These are phyloP conservation scores for Rhodotorula kratochvilovae DNA, from an alignment of 768 basidiomycete genomes.

Conservation along the genomic window DNA sequence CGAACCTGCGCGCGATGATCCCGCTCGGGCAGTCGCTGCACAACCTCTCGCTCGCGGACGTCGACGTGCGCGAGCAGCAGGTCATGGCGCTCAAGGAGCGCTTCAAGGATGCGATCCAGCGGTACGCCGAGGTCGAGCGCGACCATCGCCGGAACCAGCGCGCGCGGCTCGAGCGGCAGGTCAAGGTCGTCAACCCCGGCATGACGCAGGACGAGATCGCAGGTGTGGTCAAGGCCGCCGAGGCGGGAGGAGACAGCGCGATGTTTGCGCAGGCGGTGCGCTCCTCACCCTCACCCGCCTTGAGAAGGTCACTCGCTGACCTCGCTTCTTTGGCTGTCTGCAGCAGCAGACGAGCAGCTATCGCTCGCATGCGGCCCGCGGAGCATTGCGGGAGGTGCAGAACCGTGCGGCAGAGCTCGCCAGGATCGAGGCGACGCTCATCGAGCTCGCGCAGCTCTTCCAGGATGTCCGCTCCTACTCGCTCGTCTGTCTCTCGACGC, in stretches of 20 bases:
- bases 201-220: constrained; percentile 14
- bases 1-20: constrained; percentile 46
- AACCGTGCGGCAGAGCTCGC: constrained; percentile 76
- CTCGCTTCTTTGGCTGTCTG: no score
- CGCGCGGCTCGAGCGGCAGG: constrained; percentile 50
- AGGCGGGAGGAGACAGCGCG: constrained; percentile 14
- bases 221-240: constrained; percentile 19
- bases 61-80: constrained; percentile 28
- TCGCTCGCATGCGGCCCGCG: constrained; percentile 60
- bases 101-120: constrained; percentile 49
- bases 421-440: constrained; percentile 74
- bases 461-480: constrained; percentile 56
- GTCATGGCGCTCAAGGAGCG: constrained; percentile 49
- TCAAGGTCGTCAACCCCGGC: constrained; percentile 45
- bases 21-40: constrained; percentile 33
- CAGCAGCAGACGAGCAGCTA: constrained; percentile 59
- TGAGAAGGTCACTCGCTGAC: constrained; percentile 53
- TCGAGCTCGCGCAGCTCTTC: constrained; percentile 78
- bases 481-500: neutral
- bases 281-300: neutral
- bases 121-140: constrained; percentile 50
- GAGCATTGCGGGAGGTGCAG: constrained; percentile 78
- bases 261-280: constrained; percentile 35
- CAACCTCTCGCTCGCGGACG: constrained; percentile 28
- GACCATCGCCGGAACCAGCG: constrained; percentile 50